Evolutionary conservation across 1,284 basidiomycete genomes (phyloP).

Genomic region (Puccinia brachypodii): DNA sequence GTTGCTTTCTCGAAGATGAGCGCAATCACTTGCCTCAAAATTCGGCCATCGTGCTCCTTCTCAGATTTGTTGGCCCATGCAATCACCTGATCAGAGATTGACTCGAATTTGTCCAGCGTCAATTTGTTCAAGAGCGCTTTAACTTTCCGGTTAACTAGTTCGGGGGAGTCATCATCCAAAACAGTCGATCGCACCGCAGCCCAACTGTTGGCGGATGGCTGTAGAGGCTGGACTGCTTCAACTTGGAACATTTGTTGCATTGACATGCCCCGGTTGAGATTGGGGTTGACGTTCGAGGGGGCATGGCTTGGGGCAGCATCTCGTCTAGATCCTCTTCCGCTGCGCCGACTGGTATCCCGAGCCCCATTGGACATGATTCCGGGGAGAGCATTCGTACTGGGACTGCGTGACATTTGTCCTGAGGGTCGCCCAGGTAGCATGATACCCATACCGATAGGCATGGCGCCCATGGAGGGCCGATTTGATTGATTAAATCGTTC

Average conservation of each 20-base stretch:
- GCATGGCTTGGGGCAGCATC: conserved; percentile 5
- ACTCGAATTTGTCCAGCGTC: conserved; percentile 94
- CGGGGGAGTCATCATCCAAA: conserved; percentile 66
- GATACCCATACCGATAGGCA: conserved; percentile 34
- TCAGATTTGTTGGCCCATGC: conserved; percentile 90
- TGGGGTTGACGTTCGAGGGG: conserved; percentile 10
- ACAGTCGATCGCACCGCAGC: conserved; percentile 9
- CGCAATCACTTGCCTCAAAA: conserved; percentile 90
- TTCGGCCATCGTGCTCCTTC: conserved; percentile 87
- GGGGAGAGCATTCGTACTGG: conserved; percentile 36
- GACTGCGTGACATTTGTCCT: conserved; percentile 39
- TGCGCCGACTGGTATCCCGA: conserved; percentile 33
- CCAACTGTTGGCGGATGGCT: conserved; percentile 47
- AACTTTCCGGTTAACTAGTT: conserved; percentile 88
- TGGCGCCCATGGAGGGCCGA: conserved; percentile 29
- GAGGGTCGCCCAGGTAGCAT: conserved; percentile 36
- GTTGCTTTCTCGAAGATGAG: conserved; percentile 97
- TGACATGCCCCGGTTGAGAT: conserved; percentile 28
- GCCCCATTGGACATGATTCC: conserved; percentile 44
- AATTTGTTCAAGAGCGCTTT: conserved; percentile 92
- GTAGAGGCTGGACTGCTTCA: conserved; percentile 34
- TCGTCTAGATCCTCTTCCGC: conserved; percentile 33
- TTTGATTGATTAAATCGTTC: conserved; percentile 39
- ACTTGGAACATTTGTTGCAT: conserved; percentile 53
- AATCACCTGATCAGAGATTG: conserved; percentile 89